phyloP scores from a whole-genome alignment of 345 rosid genomes.

The Garcia nutans region DNA sequence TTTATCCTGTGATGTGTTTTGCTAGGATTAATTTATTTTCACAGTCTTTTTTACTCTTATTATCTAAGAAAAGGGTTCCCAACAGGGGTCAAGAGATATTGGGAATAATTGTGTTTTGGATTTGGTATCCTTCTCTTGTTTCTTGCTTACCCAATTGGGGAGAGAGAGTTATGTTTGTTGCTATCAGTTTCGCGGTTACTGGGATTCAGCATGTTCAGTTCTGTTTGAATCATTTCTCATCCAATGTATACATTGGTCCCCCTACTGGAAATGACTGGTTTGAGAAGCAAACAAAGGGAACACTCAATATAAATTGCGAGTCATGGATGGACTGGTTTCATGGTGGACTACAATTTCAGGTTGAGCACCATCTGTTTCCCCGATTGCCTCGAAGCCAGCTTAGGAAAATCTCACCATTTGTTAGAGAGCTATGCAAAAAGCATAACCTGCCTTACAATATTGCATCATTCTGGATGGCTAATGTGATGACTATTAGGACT shows the following conservation, averaged over 20 bases:
- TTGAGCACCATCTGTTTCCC: slow-evolving; percentile 73
- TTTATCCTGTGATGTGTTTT: slow-evolving; percentile 59
- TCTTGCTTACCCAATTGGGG: slow-evolving; percentile 54
- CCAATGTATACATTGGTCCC: slow-evolving; percentile 48
- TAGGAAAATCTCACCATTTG: slow-evolving; percentile 45
- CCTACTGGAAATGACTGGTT: slow-evolving; percentile 52
- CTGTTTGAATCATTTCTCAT: slow-evolving; percentile 59
- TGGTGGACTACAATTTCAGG: slow-evolving; percentile 75
- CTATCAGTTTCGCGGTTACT: slow-evolving; percentile 41
- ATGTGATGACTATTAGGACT: slow-evolving; percentile 38
- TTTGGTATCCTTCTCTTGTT: slow-evolving; percentile 55
- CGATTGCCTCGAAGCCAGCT: slow-evolving; percentile 54
- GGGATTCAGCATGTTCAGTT: slow-evolving; percentile 60
- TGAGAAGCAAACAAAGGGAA: slow-evolving; percentile 47
- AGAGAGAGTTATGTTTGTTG: slow-evolving; percentile 47
- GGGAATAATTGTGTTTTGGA: slow-evolving; percentile 49
- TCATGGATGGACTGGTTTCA: slow-evolving; percentile 84
- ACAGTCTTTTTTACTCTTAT: slow-evolving; percentile 42
- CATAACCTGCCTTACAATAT: slow-evolving; percentile 44
- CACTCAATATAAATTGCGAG: slow-evolving; percentile 48
- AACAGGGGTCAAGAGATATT: slow-evolving; percentile 42
- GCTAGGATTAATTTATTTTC: slow-evolving; percentile 55
- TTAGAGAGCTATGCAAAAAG: slow-evolving; percentile 56
- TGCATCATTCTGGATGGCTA: slow-evolving; percentile 51
- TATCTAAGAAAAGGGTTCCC: slow-evolving; percentile 36